Evolutionary conservation across 169 alveolate species (phyloP).

Genomic region (Plasmodium billcollinsi): DNA sequence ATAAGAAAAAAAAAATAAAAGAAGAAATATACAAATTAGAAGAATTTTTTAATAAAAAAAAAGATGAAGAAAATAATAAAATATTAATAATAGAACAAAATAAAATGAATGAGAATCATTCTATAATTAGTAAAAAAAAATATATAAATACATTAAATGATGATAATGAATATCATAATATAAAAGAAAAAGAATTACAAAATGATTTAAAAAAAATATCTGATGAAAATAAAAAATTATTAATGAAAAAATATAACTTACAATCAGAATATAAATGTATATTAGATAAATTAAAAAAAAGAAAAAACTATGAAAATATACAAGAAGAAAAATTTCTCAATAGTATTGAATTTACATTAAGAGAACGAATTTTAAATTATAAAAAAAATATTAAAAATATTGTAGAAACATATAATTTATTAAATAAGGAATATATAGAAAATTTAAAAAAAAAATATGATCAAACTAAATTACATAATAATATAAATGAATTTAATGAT

Average conservation of each 20-base stretch:
- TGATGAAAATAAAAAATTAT: conserved; percentile 14
- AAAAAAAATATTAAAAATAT: conserved; percentile 72
- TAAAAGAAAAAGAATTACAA: background rate
- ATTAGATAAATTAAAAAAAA: conserved; percentile 24
- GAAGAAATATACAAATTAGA: conserved; percentile 34
- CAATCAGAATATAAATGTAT: conserved; percentile 37
- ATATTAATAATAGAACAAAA: background rate
- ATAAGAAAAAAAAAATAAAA: conserved; percentile 23
- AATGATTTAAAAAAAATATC: conserved; percentile 17
- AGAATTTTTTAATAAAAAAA: background rate
- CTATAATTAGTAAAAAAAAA: background rate
- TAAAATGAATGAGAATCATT: background rate
- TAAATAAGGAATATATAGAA: conserved; percentile 24
- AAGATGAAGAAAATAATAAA: background rate
- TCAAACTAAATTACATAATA: conserved; percentile 24
- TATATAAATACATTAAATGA: background rate
- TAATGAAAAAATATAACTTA: conserved; percentile 40
- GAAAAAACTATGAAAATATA: conserved; percentile 74
- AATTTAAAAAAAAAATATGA: conserved; percentile 21
- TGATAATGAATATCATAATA: no score
- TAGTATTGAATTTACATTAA: conserved; percentile 62
- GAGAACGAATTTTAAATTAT: conserved; percentile 77
- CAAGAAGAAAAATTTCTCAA: conserved; percentile 78
- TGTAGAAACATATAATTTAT: conserved; percentile 9
- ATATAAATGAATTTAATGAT: conserved; percentile 29